Conservation (phyloP, 768 basidiomycete genomes). For the Trametes cingulata region DNA sequence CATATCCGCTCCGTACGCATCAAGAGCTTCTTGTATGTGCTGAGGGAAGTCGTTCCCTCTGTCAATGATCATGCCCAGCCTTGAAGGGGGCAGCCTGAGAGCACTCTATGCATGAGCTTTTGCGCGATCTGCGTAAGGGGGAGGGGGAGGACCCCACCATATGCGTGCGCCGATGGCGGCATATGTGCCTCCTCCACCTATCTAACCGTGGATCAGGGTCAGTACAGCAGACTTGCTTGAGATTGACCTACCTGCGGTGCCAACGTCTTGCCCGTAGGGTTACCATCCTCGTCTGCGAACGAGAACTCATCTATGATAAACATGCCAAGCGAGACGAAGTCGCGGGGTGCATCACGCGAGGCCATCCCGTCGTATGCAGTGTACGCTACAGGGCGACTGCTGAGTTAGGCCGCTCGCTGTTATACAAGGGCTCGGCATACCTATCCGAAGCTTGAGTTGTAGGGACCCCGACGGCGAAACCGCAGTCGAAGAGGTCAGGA, state of each 20-base stretch:
- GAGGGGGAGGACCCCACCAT: conserved; percentile 49
- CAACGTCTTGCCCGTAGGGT: conserved; percentile 45
- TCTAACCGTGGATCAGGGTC: conserved; percentile 46
- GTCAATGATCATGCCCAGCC: conserved; percentile 84
- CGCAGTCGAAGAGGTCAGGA: no score
- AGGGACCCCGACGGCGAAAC: no score
- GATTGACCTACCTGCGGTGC: conserved; percentile 58
- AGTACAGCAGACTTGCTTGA: no score
- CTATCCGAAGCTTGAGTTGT: no score
- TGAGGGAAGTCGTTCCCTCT: conserved; percentile 74
- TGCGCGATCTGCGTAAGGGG: no score
- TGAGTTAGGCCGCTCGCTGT: no score
- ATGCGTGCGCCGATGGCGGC: conserved; percentile 80
- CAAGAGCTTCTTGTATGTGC: conserved; percentile 53
- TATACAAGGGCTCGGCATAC: no score
- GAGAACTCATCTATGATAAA: conserved; percentile 88
- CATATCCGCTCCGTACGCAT: conserved; percentile 68
- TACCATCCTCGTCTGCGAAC: conserved; percentile 57
- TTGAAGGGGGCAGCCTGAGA: conserved; percentile 60
- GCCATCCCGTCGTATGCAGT: conserved; percentile 9
- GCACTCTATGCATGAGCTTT: no score
- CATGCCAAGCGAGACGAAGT: conserved; percentile 77
- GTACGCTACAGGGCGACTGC: no score
- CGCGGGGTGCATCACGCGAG: conserved; percentile 11
- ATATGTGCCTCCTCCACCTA: conserved; percentile 89